Percentiles rank a stretch among this genome's conserved stretches.
phyloP scores from a whole-genome alignment of 2,329 filamentous ascomycete genomes.

The Ophiostoma triangulosporum region DNA sequence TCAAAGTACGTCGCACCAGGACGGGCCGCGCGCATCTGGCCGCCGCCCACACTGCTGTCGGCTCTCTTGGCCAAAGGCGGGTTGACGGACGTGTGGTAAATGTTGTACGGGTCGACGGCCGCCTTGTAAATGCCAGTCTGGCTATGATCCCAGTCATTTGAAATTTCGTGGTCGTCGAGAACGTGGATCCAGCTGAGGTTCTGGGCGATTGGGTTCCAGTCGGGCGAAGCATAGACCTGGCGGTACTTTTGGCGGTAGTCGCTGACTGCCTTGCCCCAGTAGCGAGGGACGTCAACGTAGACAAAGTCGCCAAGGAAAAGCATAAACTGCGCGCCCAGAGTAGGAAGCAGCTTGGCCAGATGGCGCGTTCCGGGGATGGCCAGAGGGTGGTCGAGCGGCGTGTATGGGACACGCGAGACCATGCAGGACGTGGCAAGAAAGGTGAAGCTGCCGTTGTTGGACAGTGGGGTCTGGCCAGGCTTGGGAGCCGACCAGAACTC shows the following conservation, averaged over 20 bases:
- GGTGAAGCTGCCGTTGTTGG: slow-evolving; percentile 59
- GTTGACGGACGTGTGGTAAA: slow-evolving; percentile 78
- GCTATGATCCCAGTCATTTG: slow-evolving; percentile 82
- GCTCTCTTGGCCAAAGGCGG: slow-evolving; percentile 53
- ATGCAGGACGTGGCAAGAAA: slow-evolving; percentile 92
- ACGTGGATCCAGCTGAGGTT: slow-evolving; percentile 96
- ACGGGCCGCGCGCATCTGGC: slow-evolving; percentile 20
- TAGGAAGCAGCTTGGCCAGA: slow-evolving; percentile 58
- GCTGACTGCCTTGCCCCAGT: slow-evolving; percentile 56
- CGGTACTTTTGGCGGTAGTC: slow-evolving; percentile 87
- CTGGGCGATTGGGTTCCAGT: slow-evolving; percentile 64
- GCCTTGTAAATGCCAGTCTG: slow-evolving; percentile 66
- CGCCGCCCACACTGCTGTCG: not conserved
- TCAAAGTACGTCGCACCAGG: slow-evolving; percentile 62
- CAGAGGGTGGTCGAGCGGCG: slow-evolving; percentile 66
- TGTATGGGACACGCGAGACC: slow-evolving; percentile 82
- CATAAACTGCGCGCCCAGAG: slow-evolving; percentile 64
- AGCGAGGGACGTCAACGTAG: slow-evolving; percentile 75
- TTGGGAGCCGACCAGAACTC: slow-evolving; percentile 67
- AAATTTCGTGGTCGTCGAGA: slow-evolving; percentile 91
- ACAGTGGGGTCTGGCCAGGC: slow-evolving; percentile 46
- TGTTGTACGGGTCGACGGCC: slow-evolving; percentile 70
- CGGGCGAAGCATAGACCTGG: slow-evolving; percentile 88
- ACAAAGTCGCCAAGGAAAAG: slow-evolving; percentile 81
- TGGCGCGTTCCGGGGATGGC: slow-evolving; percentile 68